Evolutionary conservation across 495 filamentous ascomycete species (phyloP).

Genomic region (Lasiosphaeriaceae sp.): DNA sequence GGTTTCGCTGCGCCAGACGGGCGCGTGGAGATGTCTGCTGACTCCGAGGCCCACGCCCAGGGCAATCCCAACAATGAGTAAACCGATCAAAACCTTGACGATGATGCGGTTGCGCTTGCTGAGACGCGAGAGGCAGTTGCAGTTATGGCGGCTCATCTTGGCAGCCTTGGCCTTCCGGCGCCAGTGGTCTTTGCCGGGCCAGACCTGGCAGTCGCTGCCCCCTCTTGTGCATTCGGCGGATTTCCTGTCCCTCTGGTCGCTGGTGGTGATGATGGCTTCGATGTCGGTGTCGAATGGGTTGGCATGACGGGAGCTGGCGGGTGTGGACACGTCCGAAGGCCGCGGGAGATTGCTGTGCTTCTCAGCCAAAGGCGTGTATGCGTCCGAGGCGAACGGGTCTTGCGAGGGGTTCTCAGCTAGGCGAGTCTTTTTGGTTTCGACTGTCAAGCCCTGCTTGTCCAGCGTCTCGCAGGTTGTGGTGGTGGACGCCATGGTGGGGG

Average conservation of each 20-base stretch:
- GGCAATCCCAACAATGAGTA: slow-evolving; percentile 44
- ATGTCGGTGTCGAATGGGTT: slow-evolving; percentile 49
- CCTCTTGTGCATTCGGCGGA: slow-evolving; percentile 29
- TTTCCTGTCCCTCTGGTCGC: slow-evolving; percentile 25
- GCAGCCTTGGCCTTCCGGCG: slow-evolving; percentile 43
- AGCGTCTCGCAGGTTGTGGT: slow-evolving; percentile 19
- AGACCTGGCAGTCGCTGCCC: slow-evolving; percentile 41
- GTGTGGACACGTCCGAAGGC: slow-evolving; percentile 35
- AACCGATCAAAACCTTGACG: slow-evolving; percentile 37
- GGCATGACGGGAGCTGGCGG: slow-evolving; percentile 25
- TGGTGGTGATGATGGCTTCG: slow-evolving; percentile 41
- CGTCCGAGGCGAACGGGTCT: slow-evolving; percentile 24
- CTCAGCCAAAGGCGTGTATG: slow-evolving; percentile 21
- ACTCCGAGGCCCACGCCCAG: slow-evolving; percentile 46
- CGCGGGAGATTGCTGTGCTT: slow-evolving; percentile 26
- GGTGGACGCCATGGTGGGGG: slow-evolving; percentile 24
- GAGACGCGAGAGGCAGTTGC: slow-evolving; percentile 39
- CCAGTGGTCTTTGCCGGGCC: slow-evolving; percentile 51
- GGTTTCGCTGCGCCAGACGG: slow-evolving; percentile 38
- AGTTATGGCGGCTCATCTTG: slow-evolving; percentile 40
- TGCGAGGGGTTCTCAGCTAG: slow-evolving; percentile 22
- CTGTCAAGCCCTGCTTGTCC: slow-evolving; percentile 27
- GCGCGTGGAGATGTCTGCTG: slow-evolving; percentile 47
- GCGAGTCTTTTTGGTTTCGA: slow-evolving; percentile 26
- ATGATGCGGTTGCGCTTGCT: slow-evolving; percentile 47